phyloP scores from a whole-genome alignment of 805 yeast genomes.

The Metschnikowia kofuensis region DNA sequence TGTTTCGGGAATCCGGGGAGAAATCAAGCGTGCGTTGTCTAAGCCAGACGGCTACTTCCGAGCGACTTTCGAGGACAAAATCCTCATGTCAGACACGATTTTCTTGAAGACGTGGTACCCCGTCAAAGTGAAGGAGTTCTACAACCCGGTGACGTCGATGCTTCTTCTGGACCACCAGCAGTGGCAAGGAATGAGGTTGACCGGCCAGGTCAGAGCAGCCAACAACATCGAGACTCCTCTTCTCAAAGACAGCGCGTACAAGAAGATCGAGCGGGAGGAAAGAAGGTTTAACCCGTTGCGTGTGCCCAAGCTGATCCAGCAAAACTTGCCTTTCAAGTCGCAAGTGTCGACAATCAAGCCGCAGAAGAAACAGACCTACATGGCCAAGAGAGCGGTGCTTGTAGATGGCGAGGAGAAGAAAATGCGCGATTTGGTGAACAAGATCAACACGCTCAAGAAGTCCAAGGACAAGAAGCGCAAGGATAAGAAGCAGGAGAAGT shows the following conservation, averaged over 20 bases:
- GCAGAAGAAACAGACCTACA: constrained; percentile 75
- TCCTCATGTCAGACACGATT: constrained; percentile 84
- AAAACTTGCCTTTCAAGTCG: constrained; percentile 84
- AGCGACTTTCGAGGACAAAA: constrained; percentile 95
- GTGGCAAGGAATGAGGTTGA: constrained; percentile 96
- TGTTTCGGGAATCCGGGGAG: constrained; percentile 96
- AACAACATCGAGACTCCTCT: constrained; percentile 61
- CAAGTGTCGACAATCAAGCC: constrained; percentile 89
- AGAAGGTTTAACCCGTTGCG: constrained; percentile 84
- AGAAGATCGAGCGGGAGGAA: constrained; percentile 77
- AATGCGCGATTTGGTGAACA: constrained; percentile 84
- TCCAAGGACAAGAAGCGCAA: constrained; percentile 79
- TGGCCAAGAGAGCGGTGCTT: constrained; percentile 90
- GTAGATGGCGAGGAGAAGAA: constrained; percentile 90
- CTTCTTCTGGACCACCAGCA: constrained; percentile 71
- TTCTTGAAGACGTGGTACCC: constrained; percentile 97
- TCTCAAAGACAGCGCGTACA: constrained; percentile 48
- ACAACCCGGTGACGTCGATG: constrained; percentile 93
- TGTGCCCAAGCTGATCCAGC: constrained; percentile 77
- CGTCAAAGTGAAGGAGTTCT: constrained; percentile 82
- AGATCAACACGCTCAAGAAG: constrained; percentile 77
- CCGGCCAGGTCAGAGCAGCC: constrained; percentile 89
- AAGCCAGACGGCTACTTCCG: constrained; percentile 95
- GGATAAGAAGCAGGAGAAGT: constrained; percentile 70
- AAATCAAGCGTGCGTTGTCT: constrained; percentile 89